Evolutionary conservation across 225 moss, liverwort and hornwort genomes (phyloP), one percentile per base, ranked within the genome.

Genomic region (Asterella californica): DNA sequence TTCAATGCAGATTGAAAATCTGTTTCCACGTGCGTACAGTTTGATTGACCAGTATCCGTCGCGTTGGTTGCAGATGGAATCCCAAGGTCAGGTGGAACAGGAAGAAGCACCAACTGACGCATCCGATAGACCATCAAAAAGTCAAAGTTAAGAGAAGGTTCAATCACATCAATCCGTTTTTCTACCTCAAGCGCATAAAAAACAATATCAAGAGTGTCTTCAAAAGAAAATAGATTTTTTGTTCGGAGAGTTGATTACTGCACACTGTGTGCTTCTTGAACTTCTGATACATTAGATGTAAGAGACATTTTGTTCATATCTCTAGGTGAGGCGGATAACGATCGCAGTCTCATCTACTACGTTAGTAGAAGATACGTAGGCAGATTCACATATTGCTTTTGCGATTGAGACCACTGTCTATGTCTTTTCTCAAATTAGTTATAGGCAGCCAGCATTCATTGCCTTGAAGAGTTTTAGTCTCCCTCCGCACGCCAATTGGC

Each of bases 161-260:
- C 47, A 88, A 91, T 78, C 84, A 89, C 69, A 74, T 87, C 33
- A 93, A 93, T 38, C 91, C 91, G 2, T 85, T 93, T 67, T 89
- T 88, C 80, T 93, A 93, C 74, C 79, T 91, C 49, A 65, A 81
- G 19, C 90, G 90, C 15, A 91, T 91, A 18, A 88, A 86, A 81
- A 82, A 88, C 75, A 93, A 93, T 27, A 34, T 91, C 62, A 87
- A 86, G 82, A 60, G 75, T 22, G 7, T 76, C 9, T 76, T 76
- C 75, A 76, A 24, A 37, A 21, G 75, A 34, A 49, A 74, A 46
- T 42, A 74, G 36, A 15, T 6, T 36, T 68, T 17, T 5, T 11
- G 14, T 34, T 66, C 34, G 19, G 4, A 21, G 68, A 17, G 63
- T 4, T 33, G 34, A 67, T 67, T n/a, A 67, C 33, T 71, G 33